Evolutionary conservation across 1,284 basidiomycete genomes (phyloP), one percentile per base, ranked within the genome.

Genomic region (Sparassis latifolia): DNA sequence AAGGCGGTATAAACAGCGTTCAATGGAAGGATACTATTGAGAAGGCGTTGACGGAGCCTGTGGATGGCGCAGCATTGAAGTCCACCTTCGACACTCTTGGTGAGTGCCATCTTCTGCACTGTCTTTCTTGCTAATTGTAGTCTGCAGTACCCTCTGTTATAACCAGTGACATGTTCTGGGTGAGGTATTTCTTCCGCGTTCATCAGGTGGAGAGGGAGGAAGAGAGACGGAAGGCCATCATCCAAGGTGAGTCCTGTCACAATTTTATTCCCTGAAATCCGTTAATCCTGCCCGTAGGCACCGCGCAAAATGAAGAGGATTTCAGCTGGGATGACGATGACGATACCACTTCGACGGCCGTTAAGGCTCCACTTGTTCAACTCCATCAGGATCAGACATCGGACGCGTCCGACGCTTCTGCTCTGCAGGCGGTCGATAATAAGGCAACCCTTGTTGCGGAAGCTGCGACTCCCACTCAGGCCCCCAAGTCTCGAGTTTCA

Each of bases 181-280:
- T 81, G 45, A 77, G 93, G 10, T 97, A 93, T 69, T 92, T 95
- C 70, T 97, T 95, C 81, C 82, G 93, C 37, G 82, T 85, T 35
- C 74, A 89, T 64, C 90, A 93, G 67, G 94, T 97, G 54, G 83
- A 88, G 55, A 70, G 74, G 31, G 92, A 95, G 58, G 91, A 93
- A 64, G 81, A 81, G 60, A 84, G 85, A 58, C 81, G 94, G 52
- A 91, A 90, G 67, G 79, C 81, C 31, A 68, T 97, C 29, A 70
- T 97, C 20, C 79, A 86, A 73, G 84, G 92, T 89, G 63, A 47
- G 75, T 65, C 6, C 10, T 3, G 5, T 31, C 33, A 37, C 35
- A 38, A 20, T 10, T 33, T 5, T 48, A 32, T 12, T 38, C 45
- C 37, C 48, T 33, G 53, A 51, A 44, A 40, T 44, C 41, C 12